Evolutionary conservation across 768 basidiomycete genomes (phyloP).

Genomic region (Tulasnella sp.): DNA sequence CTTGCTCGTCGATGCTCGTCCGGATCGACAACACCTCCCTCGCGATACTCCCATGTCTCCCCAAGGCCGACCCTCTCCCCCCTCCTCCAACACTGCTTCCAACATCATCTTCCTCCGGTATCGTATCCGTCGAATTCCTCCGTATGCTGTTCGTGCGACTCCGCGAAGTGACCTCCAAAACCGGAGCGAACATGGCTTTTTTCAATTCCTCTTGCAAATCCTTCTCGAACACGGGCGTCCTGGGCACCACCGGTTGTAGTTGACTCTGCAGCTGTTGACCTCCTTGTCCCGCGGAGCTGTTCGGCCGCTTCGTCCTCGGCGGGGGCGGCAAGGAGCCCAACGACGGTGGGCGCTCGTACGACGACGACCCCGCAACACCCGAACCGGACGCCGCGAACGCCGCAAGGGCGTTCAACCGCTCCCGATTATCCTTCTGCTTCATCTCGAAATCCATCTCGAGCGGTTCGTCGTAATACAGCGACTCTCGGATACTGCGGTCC

Average conservation of each 20-base stretch:
- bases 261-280: neutral
- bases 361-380: neutral
- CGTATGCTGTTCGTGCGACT: neutral
- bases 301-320: neutral
- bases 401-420: slow-evolving; percentile 5
- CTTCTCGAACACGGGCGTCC: slow-evolving; percentile 2
- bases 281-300: neutral
- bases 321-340: slow-evolving; percentile 5
- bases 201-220: slow-evolving; percentile 10
- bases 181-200: slow-evolving; percentile 5
- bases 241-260: neutral
- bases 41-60: neutral
- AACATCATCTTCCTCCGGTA: neutral
- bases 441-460: neutral
- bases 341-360: slow-evolving; percentile 9
- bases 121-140: slow-evolving; percentile 4
- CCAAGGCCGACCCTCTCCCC: neutral
- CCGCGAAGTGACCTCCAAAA: neutral
- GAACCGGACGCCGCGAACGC: neutral
- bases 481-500: neutral
- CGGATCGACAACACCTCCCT: neutral
- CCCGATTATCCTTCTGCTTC: neutral
- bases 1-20: neutral
- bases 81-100: neutral
- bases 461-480: neutral